Percentiles rank a stretch among this genome's conserved stretches.
phyloP scores from a whole-genome alignment of 192 early-diverging fungal genomes.

The Gonapodya sp. region DNA sequence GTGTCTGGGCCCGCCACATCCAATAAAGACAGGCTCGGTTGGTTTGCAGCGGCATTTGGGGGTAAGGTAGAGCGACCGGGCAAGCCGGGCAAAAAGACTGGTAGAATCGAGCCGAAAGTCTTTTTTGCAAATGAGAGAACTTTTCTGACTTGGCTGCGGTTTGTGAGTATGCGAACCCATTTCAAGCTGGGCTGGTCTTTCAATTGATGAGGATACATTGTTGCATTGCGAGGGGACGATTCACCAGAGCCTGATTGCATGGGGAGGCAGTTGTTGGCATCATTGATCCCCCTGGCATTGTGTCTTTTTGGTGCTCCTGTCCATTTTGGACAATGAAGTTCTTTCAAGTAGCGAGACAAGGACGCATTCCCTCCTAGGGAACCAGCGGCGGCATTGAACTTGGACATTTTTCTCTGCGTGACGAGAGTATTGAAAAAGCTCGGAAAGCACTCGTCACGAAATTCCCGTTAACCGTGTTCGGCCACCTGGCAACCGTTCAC shows the following conservation, averaged over 20 bases:
- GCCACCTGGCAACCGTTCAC: background rate
- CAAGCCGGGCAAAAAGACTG: background rate
- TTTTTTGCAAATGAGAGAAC: conserved; percentile 95
- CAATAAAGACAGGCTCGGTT: background rate
- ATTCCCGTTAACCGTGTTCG: background rate
- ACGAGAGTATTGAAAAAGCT: no score
- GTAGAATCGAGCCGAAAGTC: conserved; percentile 59
- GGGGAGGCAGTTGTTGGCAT: no score
- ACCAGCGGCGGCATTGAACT: no score
- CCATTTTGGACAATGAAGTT: no score
- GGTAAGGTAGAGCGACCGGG: background rate
- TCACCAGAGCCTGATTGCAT: no score
- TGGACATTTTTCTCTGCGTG: no score
- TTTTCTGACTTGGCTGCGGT: conserved; percentile 81
- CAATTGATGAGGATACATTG: background rate
- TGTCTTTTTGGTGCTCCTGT: no score
- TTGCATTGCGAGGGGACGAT: background rate
- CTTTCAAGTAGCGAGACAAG: no score
- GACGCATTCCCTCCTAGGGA: no score
- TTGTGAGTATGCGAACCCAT: conserved; percentile 32
- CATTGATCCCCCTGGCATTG: no score
- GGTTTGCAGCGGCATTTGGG: background rate
- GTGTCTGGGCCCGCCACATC: background rate
- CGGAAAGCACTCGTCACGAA: background rate
- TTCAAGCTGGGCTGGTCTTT: background rate